Evolutionary conservation across 179 eudicot species (phyloP), one percentile per base, ranked within the genome.

Genomic region (Drosera spatulata): DNA sequence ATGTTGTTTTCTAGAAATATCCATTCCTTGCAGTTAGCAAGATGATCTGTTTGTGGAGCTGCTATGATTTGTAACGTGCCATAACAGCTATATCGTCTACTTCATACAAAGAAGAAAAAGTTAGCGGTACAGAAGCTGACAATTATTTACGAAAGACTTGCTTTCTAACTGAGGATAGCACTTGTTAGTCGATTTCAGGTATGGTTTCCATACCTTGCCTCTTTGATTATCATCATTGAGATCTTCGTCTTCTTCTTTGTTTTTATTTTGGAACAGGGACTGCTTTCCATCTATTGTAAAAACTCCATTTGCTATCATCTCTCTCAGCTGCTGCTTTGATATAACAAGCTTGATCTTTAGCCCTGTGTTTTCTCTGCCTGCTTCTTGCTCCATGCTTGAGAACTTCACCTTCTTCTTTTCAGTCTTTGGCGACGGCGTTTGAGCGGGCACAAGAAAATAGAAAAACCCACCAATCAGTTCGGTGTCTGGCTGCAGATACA

Each of bases 341-440:
- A 91, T 79, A 9, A 91, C 79, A 66, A 91, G 62, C 81, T 85
- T 91, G 53, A 87, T 71, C 72, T 86, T 80, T 59, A 85, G 65
- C 41, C 77, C 74, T 39, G 73, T 73, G 13, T 39, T 67, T 56
- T 53, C 71, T 51, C 45, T 49, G 50, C 60, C 63, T 10, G 42
- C 63, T 65, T 56, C 45, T 60, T 40, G 54, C 42, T 69, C 79
- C 4, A 73, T 74, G 52, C 61, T 67, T 15, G 79, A 66, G 67
- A 82, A 78, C 10, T 73, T 67, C 38, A 85, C 80, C 71, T 42
- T 74, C 73, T 79, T 82, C 59, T 22, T 22, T 22, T 22, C 33
- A 22, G 33, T 22, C 33, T 22, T 22, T 22, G 33, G 33, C 33
- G 33, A 74, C 4, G 7, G 59, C 45, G 15, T 58, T 6, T 76